phyloP scores from a whole-genome alignment of 176 grass and related monocot genomes.

The Luzula sylvatica region DNA sequence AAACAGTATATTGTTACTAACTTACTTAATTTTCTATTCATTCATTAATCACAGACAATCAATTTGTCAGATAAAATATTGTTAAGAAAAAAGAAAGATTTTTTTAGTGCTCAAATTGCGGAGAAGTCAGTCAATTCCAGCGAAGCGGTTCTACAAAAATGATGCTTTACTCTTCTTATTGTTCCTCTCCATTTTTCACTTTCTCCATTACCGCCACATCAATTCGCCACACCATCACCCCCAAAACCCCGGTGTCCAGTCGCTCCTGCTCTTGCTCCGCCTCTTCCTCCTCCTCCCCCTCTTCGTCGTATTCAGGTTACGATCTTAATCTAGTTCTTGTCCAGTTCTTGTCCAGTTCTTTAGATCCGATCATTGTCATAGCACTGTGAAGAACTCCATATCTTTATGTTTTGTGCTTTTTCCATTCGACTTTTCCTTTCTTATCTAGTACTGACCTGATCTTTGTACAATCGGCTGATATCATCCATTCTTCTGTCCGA shows the following conservation, averaged over 20 bases:
- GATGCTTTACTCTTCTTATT: background rate
- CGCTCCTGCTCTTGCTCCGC: background rate
- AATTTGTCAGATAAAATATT: too few relatives aligned
- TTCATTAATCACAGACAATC: too few relatives aligned
- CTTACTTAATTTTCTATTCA: too few relatives aligned
- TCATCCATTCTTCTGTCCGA: background rate
- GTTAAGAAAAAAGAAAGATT: too few relatives aligned
- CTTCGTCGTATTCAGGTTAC: slow-evolving; percentile 1
- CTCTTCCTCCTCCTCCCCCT: too few relatives aligned
- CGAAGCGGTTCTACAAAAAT: background rate
- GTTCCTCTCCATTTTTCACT: slow-evolving; percentile 10
- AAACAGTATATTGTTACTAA: too few relatives aligned
- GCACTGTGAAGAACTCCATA: background rate
- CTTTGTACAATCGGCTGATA: too few relatives aligned
- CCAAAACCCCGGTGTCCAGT: background rate
- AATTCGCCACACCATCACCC: background rate
- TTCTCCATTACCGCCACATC: background rate
- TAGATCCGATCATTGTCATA: background rate
- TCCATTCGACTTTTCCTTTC: background rate
- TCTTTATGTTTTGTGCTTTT: background rate
- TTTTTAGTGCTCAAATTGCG: too few relatives aligned
- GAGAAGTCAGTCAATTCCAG: too few relatives aligned
- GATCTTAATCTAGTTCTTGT: background rate
- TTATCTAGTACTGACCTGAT: too few relatives aligned
- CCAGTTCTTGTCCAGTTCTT: background rate